Evolutionary conservation across 2,329 filamentous ascomycete genomes (phyloP).

Genomic region (Sporothrix variecibatus): DNA sequence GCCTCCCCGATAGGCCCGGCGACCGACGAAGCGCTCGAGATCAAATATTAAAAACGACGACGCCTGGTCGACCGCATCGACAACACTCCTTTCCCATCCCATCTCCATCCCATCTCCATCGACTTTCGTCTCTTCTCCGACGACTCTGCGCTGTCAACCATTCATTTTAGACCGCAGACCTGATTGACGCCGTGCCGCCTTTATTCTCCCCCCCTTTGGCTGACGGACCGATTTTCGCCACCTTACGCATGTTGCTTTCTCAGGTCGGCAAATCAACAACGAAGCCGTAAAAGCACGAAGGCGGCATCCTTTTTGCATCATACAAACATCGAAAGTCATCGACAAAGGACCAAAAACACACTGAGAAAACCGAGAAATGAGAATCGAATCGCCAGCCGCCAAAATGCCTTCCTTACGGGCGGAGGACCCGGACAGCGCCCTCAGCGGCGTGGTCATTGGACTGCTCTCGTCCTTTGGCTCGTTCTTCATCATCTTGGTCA

Average conservation of each 20-base stretch:
- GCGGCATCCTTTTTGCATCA: not conserved
- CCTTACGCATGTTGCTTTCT: slow-evolving; percentile 18
- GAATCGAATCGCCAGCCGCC: not conserved
- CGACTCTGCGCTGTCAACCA: slow-evolving; percentile 5
- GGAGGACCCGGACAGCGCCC: slow-evolving; percentile 32
- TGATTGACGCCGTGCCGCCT: slow-evolving; percentile 22
- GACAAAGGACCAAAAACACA: not conserved
- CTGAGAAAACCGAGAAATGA: not conserved
- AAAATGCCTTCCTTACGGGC: slow-evolving; percentile 18
- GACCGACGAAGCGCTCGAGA: slow-evolving; percentile 11
- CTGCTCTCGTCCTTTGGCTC: slow-evolving; percentile 93
- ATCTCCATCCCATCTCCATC: not conserved
- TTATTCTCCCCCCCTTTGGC: not conserved
- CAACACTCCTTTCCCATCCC: not conserved
- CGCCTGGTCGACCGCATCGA: not conserved
- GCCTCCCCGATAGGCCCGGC: slow-evolving; percentile 15
- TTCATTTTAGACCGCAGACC: slow-evolving; percentile 8
- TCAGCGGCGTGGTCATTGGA: slow-evolving; percentile 87
- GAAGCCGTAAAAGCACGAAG: not conserved
- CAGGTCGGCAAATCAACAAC: not conserved
- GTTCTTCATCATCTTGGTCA: slow-evolving; percentile 76
- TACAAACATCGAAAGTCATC: not conserved
- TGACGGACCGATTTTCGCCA: slow-evolving; percentile 1
- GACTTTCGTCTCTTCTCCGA: not conserved
- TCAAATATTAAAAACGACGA: not conserved